A percentile compares a stretch with the other conserved stretches of the same genome.
phyloP scores from a whole-genome alignment of 2,329 filamentous ascomycete genomes.

The Neofusicoccum cordaticola region DNA sequence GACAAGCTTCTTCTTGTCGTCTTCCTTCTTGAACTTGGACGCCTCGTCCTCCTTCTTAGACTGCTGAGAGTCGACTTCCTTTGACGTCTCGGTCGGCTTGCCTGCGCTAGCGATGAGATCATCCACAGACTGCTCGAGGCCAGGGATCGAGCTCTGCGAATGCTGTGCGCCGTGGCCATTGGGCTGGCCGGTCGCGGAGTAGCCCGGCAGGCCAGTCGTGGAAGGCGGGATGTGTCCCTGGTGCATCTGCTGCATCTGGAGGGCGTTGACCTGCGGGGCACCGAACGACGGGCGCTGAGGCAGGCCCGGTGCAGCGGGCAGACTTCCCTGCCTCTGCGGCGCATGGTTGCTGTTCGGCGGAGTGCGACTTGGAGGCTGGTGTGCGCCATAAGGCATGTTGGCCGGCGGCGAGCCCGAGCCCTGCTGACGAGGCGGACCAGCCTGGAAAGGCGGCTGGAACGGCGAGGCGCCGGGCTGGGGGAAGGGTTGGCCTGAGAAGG shows the following conservation, averaged over 20 bases:
- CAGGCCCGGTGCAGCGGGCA: constrained; percentile 56
- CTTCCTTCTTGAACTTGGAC: constrained; percentile 55
- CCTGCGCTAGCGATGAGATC: constrained; percentile 51
- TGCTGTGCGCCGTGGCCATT: constrained; percentile 27
- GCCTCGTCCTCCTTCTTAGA: constrained; percentile 63
- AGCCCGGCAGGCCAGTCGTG: constrained; percentile 6
- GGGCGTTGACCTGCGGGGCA: constrained; percentile 49
- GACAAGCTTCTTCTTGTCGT: constrained; percentile 65
- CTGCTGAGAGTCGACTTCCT: constrained; percentile 31
- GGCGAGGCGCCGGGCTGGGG: constrained; percentile 28
- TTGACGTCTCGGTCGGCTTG: constrained; percentile 39
- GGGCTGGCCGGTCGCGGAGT: constrained; percentile 29
- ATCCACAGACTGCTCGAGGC: constrained; percentile 46
- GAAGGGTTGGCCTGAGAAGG: constrained; percentile 30
- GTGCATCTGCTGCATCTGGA: constrained; percentile 30
- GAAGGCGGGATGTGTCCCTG: constrained; percentile 22
- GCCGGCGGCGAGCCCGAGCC: constrained; percentile 23
- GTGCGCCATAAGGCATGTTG: constrained; percentile 43
- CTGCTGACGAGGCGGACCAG: constrained; percentile 22
- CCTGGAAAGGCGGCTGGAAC: constrained; percentile 25
- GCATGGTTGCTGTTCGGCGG: constrained; percentile 26
- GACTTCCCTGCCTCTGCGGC: constrained; percentile 46
- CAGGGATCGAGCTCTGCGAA: constrained; percentile 17
- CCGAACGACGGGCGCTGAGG: constrained; percentile 60
- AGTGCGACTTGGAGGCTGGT: constrained; percentile 41